Evolutionary conservation across 495 filamentous ascomycete genomes (phyloP), one percentile per base, ranked within the genome.

Genomic region (Aspergillus conjunctus): DNA sequence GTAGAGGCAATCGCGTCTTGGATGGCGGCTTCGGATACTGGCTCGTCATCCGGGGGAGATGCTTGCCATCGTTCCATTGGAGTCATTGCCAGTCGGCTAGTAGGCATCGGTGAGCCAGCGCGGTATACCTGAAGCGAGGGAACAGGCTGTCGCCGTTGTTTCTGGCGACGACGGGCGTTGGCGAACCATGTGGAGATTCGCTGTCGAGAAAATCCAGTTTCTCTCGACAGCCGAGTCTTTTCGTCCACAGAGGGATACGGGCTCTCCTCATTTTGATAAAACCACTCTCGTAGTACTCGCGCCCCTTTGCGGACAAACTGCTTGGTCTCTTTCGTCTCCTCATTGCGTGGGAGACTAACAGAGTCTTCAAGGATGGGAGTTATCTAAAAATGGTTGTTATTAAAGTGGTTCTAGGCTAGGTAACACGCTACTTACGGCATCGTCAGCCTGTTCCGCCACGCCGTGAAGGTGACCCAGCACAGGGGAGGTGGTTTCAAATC

Each of bases 61-160:
- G 84, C 78, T 71, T 88, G 81, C 91, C 90, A 94, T 72, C 91
- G 76, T 68, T 94, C 89, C 58, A 94, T 74, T 1, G 91, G 91
- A 54, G 74, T 76, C 68, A 79, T 86, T 77, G 66, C 77, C 68
- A 63, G 81, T 70, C 56, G 83, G 62, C 41, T 75, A 57, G 34
- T 70, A 3, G 76, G 68, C 56, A 79, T 68, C 0, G 76, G 76
- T 8, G 76, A 79, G 4, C 74, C 71, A 4, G 69, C 66, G 7
- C 72, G 68, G 33, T 44, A 51, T 43, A 66, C 18, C 30, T 43
- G 65, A 37, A 44, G 66, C 34, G 58, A 65, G 3, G 56, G 83
- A 66, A 41, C 87, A 81, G 69, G 22, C 86, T 77, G 67, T 85
- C 79, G 37, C 74, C 74, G 85, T 77, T 50, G 87, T 50, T 74